Percentiles rank a stretch among this genome's conserved stretches.
These are phyloP conservation scores for Candida loeiensis DNA, from an alignment of 805 yeast genomes.

Conservation along the genomic window DNA sequence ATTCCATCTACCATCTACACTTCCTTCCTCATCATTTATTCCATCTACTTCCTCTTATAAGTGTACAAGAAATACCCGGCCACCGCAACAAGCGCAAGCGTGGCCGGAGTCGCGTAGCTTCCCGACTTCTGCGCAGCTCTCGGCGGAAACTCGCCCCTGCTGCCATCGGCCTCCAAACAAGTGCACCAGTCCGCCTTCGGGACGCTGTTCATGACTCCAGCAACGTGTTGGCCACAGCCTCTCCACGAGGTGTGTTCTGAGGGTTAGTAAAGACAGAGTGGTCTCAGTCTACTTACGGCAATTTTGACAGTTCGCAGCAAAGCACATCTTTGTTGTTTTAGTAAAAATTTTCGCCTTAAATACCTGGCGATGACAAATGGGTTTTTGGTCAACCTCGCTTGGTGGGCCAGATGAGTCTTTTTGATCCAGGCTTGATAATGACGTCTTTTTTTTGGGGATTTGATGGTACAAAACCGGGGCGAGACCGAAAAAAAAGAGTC, in stretches of 20 bases:
- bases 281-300: neutral
- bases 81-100: neutral
- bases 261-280: neutral
- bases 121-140: neutral
- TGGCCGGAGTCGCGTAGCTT: neutral
- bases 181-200: neutral
- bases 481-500: no score
- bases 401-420: no score
- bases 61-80: neutral
- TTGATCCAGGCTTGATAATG: no score
- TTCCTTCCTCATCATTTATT: no score
- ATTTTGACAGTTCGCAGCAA: neutral
- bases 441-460: no score
- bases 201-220: neutral
- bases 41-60: no score
- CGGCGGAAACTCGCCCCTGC: conserved; percentile 1
- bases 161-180: conserved; percentile 1
- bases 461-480: no score
- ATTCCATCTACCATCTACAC: no score
- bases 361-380: no score
- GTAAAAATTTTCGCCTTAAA: neutral
- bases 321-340: no score
- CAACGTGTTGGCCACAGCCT: conserved; percentile 1
- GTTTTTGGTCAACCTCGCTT: no score
- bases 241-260: neutral